Conservation (phyloP, 2,329 filamentous ascomycete genomes). For the Claviceps sorghi region DNA sequence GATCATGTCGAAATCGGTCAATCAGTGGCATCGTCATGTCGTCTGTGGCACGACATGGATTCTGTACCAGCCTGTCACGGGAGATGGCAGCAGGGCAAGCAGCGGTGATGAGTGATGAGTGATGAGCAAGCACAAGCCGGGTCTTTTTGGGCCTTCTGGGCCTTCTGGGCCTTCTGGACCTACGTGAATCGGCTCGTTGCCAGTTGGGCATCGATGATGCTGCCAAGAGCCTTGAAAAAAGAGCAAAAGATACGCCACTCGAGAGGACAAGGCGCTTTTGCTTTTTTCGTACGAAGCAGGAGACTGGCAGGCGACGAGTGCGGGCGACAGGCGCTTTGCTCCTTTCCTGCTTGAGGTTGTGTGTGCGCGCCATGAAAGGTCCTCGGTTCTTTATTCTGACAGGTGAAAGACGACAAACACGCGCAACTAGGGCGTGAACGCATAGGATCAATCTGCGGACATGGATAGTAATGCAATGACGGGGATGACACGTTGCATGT, state of each 20-base stretch:
- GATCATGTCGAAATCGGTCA: too few relatives aligned
- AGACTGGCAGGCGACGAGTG: neutral
- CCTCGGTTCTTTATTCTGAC: neutral
- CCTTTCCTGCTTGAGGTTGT: neutral
- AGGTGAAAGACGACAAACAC: neutral
- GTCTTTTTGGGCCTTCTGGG: too few relatives aligned
- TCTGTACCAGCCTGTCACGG: neutral
- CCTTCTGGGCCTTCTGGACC: too few relatives aligned
- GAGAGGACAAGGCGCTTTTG: too few relatives aligned
- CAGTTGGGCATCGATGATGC: too few relatives aligned
- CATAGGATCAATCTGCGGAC: neutral
- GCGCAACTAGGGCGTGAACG: neutral
- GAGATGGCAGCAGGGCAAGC: neutral
- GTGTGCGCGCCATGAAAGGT: neutral
- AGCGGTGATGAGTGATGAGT: too few relatives aligned
- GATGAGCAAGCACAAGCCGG: too few relatives aligned
- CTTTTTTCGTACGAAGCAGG: neutral
- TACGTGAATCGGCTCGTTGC: too few relatives aligned
- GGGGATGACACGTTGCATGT: neutral
- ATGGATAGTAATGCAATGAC: neutral
- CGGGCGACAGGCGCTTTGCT: neutral
- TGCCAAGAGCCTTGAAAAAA: too few relatives aligned
- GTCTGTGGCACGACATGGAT: neutral
- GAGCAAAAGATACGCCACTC: too few relatives aligned
- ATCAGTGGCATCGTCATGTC: neutral